phyloP scores from a whole-genome alignment of 2,329 filamentous ascomycete species.

The Dothiorella sarmentorum region DNA sequence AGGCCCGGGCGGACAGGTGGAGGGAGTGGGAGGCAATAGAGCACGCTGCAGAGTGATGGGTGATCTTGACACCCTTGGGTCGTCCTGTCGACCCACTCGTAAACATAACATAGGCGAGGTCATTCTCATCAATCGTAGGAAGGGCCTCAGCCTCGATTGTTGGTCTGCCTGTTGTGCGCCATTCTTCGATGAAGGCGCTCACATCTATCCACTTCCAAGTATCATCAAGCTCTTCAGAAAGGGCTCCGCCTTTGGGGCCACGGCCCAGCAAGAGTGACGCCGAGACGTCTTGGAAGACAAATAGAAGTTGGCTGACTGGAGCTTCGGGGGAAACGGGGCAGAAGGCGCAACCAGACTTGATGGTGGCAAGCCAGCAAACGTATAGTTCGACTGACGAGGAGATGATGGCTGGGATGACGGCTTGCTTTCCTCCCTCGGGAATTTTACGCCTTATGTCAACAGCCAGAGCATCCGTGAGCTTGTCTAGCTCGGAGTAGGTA shows the following conservation, averaged over 20 bases:
- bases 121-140: slow-evolving; percentile 8
- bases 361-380: slow-evolving; percentile 66
- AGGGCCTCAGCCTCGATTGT: slow-evolving; percentile 20
- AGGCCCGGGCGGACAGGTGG: slow-evolving; percentile 53
- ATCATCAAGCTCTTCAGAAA: slow-evolving; percentile 30
- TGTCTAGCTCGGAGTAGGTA: slow-evolving; percentile 13
- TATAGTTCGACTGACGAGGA: slow-evolving; percentile 62
- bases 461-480: slow-evolving; percentile 11
- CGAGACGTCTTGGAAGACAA: slow-evolving; percentile 14
- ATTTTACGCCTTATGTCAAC: not conserved
- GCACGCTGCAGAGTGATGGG: slow-evolving; percentile 23
- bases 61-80: slow-evolving; percentile 17
- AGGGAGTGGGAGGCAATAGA: slow-evolving; percentile 50
- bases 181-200: not conserved
- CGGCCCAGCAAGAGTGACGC: slow-evolving; percentile 11
- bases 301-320: slow-evolving; percentile 51
- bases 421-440: not conserved
- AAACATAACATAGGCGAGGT: slow-evolving; percentile 18
- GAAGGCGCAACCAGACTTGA: slow-evolving; percentile 75
- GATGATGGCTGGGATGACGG: slow-evolving; percentile 8
- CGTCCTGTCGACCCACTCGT: slow-evolving; percentile 17
- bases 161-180: slow-evolving; percentile 22
- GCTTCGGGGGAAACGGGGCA: slow-evolving; percentile 75
- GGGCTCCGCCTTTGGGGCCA: slow-evolving; percentile 2
- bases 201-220: slow-evolving; percentile 7